Conservation (phyloP, 345 rosid species). For the Eucalyptus regnans region DNA sequence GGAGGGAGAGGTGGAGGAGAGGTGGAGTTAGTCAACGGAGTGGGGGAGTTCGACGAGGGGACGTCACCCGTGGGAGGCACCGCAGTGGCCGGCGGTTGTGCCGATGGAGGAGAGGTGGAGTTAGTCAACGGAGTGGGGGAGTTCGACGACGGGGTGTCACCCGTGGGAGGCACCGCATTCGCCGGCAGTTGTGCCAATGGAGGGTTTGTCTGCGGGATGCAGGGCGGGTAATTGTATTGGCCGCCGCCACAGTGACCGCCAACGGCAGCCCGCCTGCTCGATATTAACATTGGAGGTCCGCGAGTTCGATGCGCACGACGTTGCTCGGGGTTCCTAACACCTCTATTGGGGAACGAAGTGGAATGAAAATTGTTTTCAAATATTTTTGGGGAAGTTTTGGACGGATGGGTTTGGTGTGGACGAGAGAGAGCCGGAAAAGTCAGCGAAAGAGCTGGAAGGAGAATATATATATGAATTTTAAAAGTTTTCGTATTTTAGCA, state of each 20-base stretch:
- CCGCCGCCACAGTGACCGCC: no score
- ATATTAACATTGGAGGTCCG: background rate
- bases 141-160: no score
- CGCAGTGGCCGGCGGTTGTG: background rate
- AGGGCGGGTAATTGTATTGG: no score
- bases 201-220: accelerated
- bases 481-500: no score
- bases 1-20: background rate
- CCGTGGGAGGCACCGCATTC: no score
- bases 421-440: accelerated
- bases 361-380: background rate
- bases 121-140: accelerated
- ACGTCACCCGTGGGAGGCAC: background rate
- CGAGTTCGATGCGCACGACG: background rate
- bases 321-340: accelerated
- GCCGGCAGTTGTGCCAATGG: no score
- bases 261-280: no score
- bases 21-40: no score
- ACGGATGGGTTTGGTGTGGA: background rate
- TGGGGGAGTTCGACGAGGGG: background rate
- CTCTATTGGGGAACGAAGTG: background rate
- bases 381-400: background rate
- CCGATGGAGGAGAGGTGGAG: accelerated
- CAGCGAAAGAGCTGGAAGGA: background rate
- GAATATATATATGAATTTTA: no score